A percentile compares a stretch with the other conserved stretches of the same genome.
phyloP scores from a whole-genome alignment of 164 flowering plant genomes.

The Dillenia turbinata region DNA sequence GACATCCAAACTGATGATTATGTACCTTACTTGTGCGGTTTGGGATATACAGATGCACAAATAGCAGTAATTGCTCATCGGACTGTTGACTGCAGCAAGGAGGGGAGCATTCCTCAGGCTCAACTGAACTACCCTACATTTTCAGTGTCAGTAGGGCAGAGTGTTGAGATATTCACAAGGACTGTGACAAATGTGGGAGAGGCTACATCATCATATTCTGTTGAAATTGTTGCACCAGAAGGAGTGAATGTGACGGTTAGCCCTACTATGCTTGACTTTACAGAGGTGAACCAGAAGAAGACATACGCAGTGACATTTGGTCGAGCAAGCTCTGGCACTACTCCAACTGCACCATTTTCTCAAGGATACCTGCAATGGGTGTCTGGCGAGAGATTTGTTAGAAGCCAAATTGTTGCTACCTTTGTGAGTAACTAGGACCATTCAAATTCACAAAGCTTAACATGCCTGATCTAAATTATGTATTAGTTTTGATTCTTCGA shows the following conservation, averaged over 20 bases:
- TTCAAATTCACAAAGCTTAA: too few species aligned
- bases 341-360: neutral
- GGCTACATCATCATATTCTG: slow-evolving; percentile 13
- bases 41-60: slow-evolving; percentile 29
- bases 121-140: slow-evolving; percentile 52
- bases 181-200: slow-evolving; percentile 40
- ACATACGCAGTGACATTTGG: slow-evolving; percentile 23
- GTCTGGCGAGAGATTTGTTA: slow-evolving; percentile 21
- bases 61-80: slow-evolving; percentile 21
- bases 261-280: slow-evolving; percentile 14
- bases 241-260: slow-evolving; percentile 16
- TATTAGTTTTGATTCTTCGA: too few species aligned
- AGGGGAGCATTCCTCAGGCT: slow-evolving; percentile 22
- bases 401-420: slow-evolving; percentile 13
- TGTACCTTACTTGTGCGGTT: slow-evolving; percentile 45
- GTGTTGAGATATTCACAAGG: slow-evolving; percentile 21
- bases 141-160: slow-evolving; percentile 20
- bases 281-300: slow-evolving; percentile 14
- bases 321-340: neutral
- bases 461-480: too few species aligned
- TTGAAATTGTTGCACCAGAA: slow-evolving; percentile 2
- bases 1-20: slow-evolving; percentile 46
- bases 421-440: too few species aligned
- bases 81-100: slow-evolving; percentile 19
- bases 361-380: slow-evolving; percentile 33